These are phyloP conservation scores for Tetrastigma voinierianum DNA, from an alignment of 164 flowering plant species.

Conservation along the genomic window DNA sequence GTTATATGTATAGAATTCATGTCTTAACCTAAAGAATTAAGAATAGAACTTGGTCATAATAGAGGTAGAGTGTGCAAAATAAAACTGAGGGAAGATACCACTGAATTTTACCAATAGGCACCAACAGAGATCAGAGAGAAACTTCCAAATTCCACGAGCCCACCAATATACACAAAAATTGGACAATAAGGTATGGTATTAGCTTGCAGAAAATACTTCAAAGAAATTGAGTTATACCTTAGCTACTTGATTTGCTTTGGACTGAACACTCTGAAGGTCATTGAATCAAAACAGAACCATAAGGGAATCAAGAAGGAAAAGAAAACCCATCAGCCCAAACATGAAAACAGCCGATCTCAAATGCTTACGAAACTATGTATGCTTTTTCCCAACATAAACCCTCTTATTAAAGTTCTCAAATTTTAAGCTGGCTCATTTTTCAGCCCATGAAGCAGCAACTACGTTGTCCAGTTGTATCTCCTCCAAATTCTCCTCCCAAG, in stretches of 20 bases:
- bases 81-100: too few species aligned
- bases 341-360: constrained; percentile 42
- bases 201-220: not conserved
- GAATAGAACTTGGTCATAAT: too few species aligned
- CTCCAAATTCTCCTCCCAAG: constrained; percentile 47
- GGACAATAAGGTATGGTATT: not conserved
- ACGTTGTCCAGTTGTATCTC: constrained; percentile 38
- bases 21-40: too few species aligned
- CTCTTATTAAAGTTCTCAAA: constrained; percentile 37
- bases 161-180: not conserved
- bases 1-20: too few species aligned
- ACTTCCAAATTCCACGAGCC: not conserved
- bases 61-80: too few species aligned
- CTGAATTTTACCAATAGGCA: too few species aligned
- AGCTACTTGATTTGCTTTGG: constrained; percentile 16
- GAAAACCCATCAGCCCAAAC: constrained; percentile 41
- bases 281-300: constrained; percentile 55
- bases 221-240: constrained; percentile 42
- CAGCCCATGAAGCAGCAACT: constrained; percentile 33
- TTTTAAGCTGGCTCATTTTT: constrained; percentile 43
- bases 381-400: constrained; percentile 43
- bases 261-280: constrained; percentile 26
- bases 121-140: too few species aligned
- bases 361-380: constrained; percentile 44
- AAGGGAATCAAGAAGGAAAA: constrained; percentile 77